These are phyloP conservation scores for Dryadomyces quercus-mongolicae DNA, from an alignment of 2,329 filamentous ascomycete genomes.

Conservation along the genomic window DNA sequence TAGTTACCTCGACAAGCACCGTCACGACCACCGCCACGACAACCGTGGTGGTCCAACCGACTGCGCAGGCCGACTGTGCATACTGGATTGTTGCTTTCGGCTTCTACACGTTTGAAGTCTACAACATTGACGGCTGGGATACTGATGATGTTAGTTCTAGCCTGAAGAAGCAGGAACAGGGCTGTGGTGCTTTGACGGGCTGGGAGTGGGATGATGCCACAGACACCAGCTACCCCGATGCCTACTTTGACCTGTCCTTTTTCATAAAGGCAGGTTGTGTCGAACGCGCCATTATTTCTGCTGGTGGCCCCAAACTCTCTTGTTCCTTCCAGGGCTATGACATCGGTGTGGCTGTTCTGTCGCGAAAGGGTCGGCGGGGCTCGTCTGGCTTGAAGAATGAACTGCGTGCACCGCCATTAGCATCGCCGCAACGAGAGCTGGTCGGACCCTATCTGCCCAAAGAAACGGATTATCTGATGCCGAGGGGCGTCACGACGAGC, in stretches of 20 bases:
- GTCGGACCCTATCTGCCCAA: not conserved
- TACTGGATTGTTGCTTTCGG: not conserved
- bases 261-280: not conserved
- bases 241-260: constrained; percentile 9
- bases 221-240: not conserved
- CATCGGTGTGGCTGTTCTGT: constrained; percentile 1
- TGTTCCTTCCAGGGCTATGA: constrained; percentile 5
- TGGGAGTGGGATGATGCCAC: not conserved
- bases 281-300: not conserved
- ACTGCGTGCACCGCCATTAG: not conserved
- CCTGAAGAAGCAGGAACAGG: not conserved
- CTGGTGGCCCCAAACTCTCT: not conserved
- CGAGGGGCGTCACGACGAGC: not conserved
- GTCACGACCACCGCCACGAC: not conserved
- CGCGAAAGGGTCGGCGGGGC: not conserved
- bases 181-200: not conserved
- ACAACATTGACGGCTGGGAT: not conserved
- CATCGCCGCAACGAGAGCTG: not conserved
- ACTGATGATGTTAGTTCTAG: not conserved
- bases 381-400: not conserved
- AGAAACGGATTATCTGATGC: not conserved
- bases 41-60: not conserved
- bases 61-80: not conserved
- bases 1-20: not conserved
- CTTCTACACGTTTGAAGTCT: not conserved